Evolutionary conservation across 208 protist genomes (phyloP), one percentile per base, ranked within the genome.

Genomic region (Leishmania gerbilli): DNA sequence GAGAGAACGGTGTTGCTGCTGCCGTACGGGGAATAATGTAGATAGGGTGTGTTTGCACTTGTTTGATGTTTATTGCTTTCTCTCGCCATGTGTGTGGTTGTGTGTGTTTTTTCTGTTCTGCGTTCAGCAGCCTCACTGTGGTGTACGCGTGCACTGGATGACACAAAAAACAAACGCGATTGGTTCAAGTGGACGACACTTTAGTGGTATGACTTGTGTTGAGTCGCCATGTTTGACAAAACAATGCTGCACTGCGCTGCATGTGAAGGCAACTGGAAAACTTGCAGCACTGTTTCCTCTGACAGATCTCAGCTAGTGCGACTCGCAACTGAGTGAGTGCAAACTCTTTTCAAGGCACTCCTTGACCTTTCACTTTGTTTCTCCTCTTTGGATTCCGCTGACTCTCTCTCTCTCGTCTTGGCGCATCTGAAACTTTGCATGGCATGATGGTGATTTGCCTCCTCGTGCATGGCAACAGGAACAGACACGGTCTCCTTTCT

Each of bases 41-140:
- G 37, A 64, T 65, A 65, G 8, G 8, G 53, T 65, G 60, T 34
- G 6, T 45, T 68, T 31, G 17, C n/a, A 77, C 40, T 74, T 42
- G 82, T 56, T 64, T 79, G 84, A 42, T 81, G 27, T 74, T 71
- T 77, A 31, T 60, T 15, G 42, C 2, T 27, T 71, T n/a, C 9
- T 69, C 21, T 75, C 31, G 71, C 40, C 55, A 2, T 42, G 3
- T n/a, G 27, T 72, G 60, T 77, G 21, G 53, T 9, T 53, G 1
- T 0, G 71, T 21, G 3, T 84, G 53, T 69, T 82, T 83, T 34
- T 82, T 11, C 71, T 60, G 75, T 40, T 62, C 6, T 51, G 3
- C 19, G 13, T 67, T 53, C 21, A 65, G 62, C 53, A 31, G 15
- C 0, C n/a, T 55, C 47, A 40, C 4, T 45, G 49, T 17, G 53